Conservation (phyloP, 768 basidiomycete genomes). For the Rickenella mellea region DNA sequence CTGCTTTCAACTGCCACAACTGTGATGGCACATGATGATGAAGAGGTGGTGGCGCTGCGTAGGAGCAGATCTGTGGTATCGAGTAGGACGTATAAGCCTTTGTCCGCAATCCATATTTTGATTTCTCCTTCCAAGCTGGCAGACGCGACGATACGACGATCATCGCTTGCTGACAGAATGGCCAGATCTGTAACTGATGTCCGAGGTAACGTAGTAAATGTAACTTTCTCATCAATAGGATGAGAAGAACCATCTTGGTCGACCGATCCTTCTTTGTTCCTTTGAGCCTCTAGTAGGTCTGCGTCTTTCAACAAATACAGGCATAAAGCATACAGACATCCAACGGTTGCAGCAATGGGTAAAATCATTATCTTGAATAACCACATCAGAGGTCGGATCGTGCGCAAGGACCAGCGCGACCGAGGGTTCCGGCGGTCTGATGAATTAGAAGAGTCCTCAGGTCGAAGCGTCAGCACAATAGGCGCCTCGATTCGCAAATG, state of each 20-base stretch:
- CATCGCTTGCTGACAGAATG: slow-evolving; percentile 58
- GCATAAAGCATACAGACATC: slow-evolving; percentile 64
- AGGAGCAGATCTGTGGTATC: slow-evolving; percentile 46
- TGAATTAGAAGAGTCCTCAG: slow-evolving; percentile 22
- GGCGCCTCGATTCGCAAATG: slow-evolving; percentile 80
- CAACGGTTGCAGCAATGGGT: slow-evolving; percentile 74
- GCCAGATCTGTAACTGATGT: slow-evolving; percentile 78
- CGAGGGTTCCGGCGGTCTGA: slow-evolving; percentile 14
- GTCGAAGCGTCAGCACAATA: slow-evolving; percentile 58
- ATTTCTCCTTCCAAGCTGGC: slow-evolving; percentile 77
- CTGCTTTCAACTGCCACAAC: slow-evolving; percentile 52
- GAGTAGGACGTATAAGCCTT: slow-evolving; percentile 31
- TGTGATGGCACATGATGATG: slow-evolving; percentile 40
- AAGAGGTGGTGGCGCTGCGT: slow-evolving; percentile 37
- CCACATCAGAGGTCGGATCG: slow-evolving; percentile 57
- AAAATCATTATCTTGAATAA: slow-evolving; percentile 73
- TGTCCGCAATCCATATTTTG: slow-evolving; percentile 51
- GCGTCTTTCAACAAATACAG: slow-evolving; percentile 86
- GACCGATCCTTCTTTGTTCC: slow-evolving; percentile 31
- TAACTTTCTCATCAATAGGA: slow-evolving; percentile 32
- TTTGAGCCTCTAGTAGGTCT: slow-evolving; percentile 82
- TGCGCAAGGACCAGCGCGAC: slow-evolving; percentile 35
- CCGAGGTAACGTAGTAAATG: slow-evolving; percentile 71
- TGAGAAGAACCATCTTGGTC: slow-evolving; percentile 3
- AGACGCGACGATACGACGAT: slow-evolving; percentile 57